Base-by-base conservation (phyloP, 2,329 filamentous ascomycete species). In the Leptographium lundbergii region DNA sequence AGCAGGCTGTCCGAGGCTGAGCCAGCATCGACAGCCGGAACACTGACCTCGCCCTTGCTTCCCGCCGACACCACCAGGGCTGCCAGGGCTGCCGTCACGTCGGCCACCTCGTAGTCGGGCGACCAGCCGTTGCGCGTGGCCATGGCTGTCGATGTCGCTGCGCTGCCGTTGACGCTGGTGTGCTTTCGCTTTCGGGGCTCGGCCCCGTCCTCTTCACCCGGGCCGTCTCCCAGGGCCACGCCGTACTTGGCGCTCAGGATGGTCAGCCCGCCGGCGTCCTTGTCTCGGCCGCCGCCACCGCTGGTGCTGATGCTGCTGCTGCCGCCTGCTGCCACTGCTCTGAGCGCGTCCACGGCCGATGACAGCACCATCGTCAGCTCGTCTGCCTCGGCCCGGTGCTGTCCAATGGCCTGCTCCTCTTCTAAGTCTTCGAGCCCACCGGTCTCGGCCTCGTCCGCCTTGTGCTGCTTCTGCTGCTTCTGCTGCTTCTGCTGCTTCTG, bases 201-300 rank as follows among this genome's bases (percentile, higher is more conserved):
- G 9, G 14, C 17, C 7, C 5, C 42, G 13, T 47, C 48, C 1
- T 45, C 47, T 1, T 61, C 61, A 29, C 60, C 61, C 0, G 27
- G 24, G 17, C 62, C 63, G 56, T 61, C 60, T 7, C 59, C 57
- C 25, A 60, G 52, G 17, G 63, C 62, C 19, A 75, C 70, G 25
- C 77, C 77, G 60, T 75, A 79, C 64, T 75, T 77, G 58, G 77
- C 77, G 60, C 72, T 74, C 56, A 77, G 59, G n/a, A 80, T 73
- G 14, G 77, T 73, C n/a, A 80, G 70, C 1, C 74, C 74, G 27
- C 72, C 71, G 4, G 4, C 48, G 13, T 32, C 24, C 25, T 50
- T 56, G 19, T 34, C 14, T 17, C 36, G 14, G 25, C 54, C 6
- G 48, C 17, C 11, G 9, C 10, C 27, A 6, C 24, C 6, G 25